Conservation (phyloP, 441 rosid species). For the Theobroma grandiflorum region DNA sequence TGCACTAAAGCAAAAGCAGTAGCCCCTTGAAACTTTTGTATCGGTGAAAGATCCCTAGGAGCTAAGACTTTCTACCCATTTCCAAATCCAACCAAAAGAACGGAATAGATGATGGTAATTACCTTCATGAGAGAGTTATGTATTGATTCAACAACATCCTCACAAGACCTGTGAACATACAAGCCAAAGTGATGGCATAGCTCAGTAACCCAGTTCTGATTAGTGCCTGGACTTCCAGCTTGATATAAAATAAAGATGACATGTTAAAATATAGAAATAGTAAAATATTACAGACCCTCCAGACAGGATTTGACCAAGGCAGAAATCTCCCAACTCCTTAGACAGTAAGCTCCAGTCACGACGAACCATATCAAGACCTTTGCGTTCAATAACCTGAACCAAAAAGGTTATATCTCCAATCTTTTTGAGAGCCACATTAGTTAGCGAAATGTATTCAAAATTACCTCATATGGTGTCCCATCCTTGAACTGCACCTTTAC, state of each 20-base stretch:
- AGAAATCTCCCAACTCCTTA: constrained; percentile 91
- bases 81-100: constrained; percentile 15
- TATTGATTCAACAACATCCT: constrained; percentile 90
- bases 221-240: constrained; percentile 18
- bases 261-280: neutral
- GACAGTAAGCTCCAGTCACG: constrained; percentile 98
- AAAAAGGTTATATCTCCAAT: constrained; percentile 36
- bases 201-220: constrained; percentile 22
- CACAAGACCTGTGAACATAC: constrained; percentile 76
- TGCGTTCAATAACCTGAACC: constrained; percentile 89
- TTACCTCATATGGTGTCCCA: constrained; percentile 78
- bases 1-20: neutral
- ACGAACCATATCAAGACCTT: constrained; percentile 99
- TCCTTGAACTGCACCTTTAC: constrained; percentile 85
- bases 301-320: constrained; percentile 82
- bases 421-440: constrained; percentile 22
- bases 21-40: neutral
- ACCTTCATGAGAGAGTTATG: constrained; percentile 91
- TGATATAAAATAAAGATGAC: constrained; percentile 5
- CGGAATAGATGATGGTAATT: constrained; percentile 1
- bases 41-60: constrained; percentile 7
- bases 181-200: constrained; percentile 25
- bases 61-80: neutral
- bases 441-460: constrained; percentile 18
- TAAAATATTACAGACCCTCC: constrained; percentile 68